Evolutionary conservation across 371 early-diverging fungal genomes (phyloP).

Genomic region (Mucor irregularis): DNA sequence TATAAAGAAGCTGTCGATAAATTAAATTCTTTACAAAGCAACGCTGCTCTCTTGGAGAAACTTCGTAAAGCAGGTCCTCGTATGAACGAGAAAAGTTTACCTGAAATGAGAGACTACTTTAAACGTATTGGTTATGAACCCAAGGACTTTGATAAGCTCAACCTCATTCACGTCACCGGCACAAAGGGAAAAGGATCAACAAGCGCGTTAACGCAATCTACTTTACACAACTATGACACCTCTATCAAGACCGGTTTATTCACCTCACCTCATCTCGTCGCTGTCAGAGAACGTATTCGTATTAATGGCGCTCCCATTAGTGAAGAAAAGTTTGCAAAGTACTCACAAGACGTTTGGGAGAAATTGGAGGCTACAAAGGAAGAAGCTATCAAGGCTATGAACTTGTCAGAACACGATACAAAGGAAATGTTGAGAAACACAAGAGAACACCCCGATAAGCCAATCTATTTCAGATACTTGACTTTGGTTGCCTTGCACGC

Average conservation of each 20-base stretch:
- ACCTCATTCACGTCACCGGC: slow-evolving; percentile 82
- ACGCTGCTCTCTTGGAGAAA: slow-evolving; percentile 75
- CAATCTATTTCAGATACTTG: slow-evolving; percentile 89
- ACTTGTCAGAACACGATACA: slow-evolving; percentile 20
- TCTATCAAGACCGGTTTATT: slow-evolving; percentile 72
- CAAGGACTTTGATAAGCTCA: slow-evolving; percentile 66
- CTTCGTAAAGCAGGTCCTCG: slow-evolving; percentile 71
- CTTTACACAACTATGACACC: slow-evolving; percentile 51
- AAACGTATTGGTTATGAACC: slow-evolving; percentile 72
- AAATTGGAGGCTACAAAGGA: slow-evolving; percentile 57
- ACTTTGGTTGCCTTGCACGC: slow-evolving; percentile 88
- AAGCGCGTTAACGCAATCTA: slow-evolving; percentile 68
- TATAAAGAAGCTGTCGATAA: slow-evolving; percentile 64
- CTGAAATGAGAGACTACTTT: slow-evolving; percentile 72
- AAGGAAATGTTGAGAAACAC: slow-evolving; percentile 31
- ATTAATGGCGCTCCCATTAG: slow-evolving; percentile 86
- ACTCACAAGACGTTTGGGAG: slow-evolving; percentile 89
- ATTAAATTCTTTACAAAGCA: slow-evolving; percentile 82
- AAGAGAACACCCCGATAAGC: slow-evolving; percentile 64
- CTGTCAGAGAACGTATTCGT: slow-evolving; percentile 93
- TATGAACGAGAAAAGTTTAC: slow-evolving; percentile 68
- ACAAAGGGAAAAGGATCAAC: slow-evolving; percentile 92
- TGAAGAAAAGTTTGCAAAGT: slow-evolving; percentile 75
- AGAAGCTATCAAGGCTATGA: slow-evolving; percentile 30
- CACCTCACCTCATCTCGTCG: slow-evolving; percentile 92